Evolutionary conservation across 208 protist genomes (phyloP).

Genomic region (Herpetomonas samuelpessoai): DNA sequence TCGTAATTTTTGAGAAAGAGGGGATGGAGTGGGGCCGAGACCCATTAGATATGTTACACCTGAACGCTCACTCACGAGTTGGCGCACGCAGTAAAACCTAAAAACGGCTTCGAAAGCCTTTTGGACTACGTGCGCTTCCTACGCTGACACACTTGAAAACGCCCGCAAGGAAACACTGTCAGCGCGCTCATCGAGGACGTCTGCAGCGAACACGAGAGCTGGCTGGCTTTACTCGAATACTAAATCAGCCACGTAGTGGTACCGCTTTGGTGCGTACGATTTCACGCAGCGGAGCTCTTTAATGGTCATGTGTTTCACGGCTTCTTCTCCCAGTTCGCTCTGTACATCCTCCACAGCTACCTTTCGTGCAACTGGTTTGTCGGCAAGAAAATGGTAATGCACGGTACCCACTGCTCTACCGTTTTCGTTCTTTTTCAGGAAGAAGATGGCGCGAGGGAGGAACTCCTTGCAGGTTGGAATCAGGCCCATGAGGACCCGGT

Average conservation of each 20-base stretch:
- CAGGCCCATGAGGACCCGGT: conserved; percentile 92
- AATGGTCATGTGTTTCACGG: conserved; percentile 20
- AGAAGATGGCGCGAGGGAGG: conserved; percentile 71
- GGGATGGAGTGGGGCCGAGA: too few species aligned
- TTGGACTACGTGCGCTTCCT: too few species aligned
- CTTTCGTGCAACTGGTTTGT: conserved; percentile 32
- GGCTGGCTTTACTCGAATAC: conserved; percentile 22
- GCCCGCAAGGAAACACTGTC: too few species aligned
- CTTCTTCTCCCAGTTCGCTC: conserved; percentile 52
- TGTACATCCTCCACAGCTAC: conserved; percentile 33
- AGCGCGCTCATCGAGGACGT: too few species aligned
- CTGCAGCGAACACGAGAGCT: neutral
- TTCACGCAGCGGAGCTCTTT: conserved; percentile 75
- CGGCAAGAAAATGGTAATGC: conserved; percentile 89
- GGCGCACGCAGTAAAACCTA: too few species aligned
- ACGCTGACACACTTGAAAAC: too few species aligned
- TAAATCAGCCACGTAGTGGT: conserved; percentile 84
- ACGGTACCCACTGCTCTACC: conserved; percentile 40
- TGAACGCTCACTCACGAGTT: too few species aligned
- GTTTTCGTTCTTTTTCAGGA: conserved; percentile 41
- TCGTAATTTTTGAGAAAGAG: too few species aligned
- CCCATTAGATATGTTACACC: too few species aligned
- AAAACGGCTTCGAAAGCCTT: too few species aligned
- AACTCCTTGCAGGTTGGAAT: conserved; percentile 79
- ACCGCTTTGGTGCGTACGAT: conserved; percentile 86